Conservation (phyloP, 1,284 basidiomycete genomes). For the Papiliotrema terrestris region DNA sequence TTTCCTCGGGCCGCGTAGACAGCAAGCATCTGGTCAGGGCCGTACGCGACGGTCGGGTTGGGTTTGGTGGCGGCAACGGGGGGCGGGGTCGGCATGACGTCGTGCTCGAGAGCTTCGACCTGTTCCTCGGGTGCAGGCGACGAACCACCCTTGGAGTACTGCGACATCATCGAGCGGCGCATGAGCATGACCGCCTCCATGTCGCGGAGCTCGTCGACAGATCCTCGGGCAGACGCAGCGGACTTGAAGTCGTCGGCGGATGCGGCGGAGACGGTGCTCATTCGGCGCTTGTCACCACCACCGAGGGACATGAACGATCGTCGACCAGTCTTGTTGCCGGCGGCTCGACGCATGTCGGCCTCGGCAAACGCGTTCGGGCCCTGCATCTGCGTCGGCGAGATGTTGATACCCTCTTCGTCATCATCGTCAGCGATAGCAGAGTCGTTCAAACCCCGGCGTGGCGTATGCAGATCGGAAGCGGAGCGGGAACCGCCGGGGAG, state of each 20-base stretch:
- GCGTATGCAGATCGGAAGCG: slow-evolving; percentile 27
- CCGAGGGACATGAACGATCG: slow-evolving; percentile 28
- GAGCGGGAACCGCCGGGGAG: slow-evolving; percentile 52
- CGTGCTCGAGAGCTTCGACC: slow-evolving; percentile 21
- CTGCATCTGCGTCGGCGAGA: slow-evolving; percentile 65
- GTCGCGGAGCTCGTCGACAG: slow-evolving; percentile 43
- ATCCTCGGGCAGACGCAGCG: slow-evolving; percentile 35
- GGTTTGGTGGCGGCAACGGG: slow-evolving; percentile 6
- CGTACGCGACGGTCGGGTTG: slow-evolving; percentile 32
- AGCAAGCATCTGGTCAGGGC: slow-evolving; percentile 48
- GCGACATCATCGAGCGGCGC: slow-evolving; percentile 33
- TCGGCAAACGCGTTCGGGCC: slow-evolving; percentile 64
- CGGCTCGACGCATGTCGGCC: slow-evolving; percentile 57
- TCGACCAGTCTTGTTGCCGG: slow-evolving; percentile 26
- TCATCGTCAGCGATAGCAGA: slow-evolving; percentile 41
- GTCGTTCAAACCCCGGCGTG: slow-evolving; percentile 46
- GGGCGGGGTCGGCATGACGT: slow-evolving; percentile 1
- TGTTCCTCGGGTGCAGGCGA: neutral
- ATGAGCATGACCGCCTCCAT: slow-evolving; percentile 39
- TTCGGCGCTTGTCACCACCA: slow-evolving; percentile 28
- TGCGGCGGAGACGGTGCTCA: slow-evolving; percentile 20
- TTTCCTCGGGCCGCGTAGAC: slow-evolving; percentile 47
- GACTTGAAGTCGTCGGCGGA: slow-evolving; percentile 33
- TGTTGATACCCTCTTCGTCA: slow-evolving; percentile 33
- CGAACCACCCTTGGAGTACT: slow-evolving; percentile 10